phyloP scores from a whole-genome alignment of 1,139 yeast species.

The Zygosaccharomyces sapae region DNA sequence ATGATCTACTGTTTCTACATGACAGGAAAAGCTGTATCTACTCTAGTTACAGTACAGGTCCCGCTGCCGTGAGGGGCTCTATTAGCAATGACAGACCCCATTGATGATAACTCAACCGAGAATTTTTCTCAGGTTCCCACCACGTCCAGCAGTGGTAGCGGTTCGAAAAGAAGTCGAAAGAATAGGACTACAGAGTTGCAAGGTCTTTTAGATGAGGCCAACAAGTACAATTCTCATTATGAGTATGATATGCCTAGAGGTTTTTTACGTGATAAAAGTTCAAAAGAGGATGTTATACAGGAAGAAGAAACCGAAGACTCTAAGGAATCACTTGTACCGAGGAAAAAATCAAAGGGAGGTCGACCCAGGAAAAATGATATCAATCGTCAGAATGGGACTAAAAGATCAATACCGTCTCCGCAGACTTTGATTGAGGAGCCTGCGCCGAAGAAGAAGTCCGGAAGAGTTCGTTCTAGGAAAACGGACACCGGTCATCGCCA shows the following conservation, averaged over 20 bases:
- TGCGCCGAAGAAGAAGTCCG: background rate
- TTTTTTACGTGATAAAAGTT: conserved; percentile 17
- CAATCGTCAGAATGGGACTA: background rate
- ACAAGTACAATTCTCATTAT: conserved; percentile 38
- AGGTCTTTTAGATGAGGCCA: conserved; percentile 37
- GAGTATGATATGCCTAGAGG: conserved; percentile 28
- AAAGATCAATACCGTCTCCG: background rate
- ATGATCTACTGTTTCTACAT: background rate
- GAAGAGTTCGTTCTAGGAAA: background rate
- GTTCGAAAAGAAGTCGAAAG: conserved; percentile 1
- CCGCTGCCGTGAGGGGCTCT: background rate
- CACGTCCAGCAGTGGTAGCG: background rate
- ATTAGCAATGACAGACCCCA: background rate
- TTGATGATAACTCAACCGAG: background rate
- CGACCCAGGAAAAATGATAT: background rate
- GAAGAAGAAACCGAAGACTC: background rate
- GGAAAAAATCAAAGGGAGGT: background rate
- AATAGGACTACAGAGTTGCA: conserved; percentile 12
- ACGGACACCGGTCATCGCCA: background rate
- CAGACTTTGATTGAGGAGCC: background rate
- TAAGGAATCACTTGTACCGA: background rate
- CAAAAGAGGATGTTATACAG: conserved; percentile 2
- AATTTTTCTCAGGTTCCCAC: background rate
- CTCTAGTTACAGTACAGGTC: background rate
- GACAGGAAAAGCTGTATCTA: background rate